A percentile compares a stretch with the other conserved stretches of the same genome.
Evolutionary conservation across 1,284 basidiomycete species (phyloP).

Genomic region (Heterobasidion irregulare): DNA sequence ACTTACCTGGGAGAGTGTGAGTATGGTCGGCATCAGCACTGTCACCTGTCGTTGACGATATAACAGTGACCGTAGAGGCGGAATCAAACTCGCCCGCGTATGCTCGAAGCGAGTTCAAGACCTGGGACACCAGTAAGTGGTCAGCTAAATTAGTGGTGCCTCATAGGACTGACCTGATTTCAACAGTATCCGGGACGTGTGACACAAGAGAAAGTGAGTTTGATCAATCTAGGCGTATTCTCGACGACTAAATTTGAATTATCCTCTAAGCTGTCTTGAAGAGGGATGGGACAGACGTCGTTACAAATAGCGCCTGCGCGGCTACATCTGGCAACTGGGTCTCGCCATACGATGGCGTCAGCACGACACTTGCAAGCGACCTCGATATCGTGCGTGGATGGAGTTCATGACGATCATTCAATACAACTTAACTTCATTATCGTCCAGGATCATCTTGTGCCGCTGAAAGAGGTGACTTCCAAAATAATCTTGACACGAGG

Average conservation of each 20-base stretch:
- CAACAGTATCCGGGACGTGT: slow-evolving; percentile 36
- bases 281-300: slow-evolving; percentile 42
- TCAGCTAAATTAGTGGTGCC: not conserved
- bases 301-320: slow-evolving; percentile 30
- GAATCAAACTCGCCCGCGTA: slow-evolving; percentile 40
- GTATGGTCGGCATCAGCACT: slow-evolving; percentile 4
- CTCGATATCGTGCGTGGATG: slow-evolving; percentile 38
- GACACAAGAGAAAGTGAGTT: slow-evolving; percentile 43
- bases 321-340: slow-evolving; percentile 44
- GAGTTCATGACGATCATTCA: not conserved
- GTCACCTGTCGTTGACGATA: not conserved
- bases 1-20: slow-evolving; percentile 27
- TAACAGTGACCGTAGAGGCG: slow-evolving; percentile 32
- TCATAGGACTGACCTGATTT: not conserved
- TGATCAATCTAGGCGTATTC: not conserved
- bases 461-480: slow-evolving; percentile 35
- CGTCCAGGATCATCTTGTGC: slow-evolving; percentile 42
- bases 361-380: slow-evolving; percentile 34
- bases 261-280: slow-evolving; percentile 34
- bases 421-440: not conserved
- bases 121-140: slow-evolving; percentile 35
- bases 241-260: slow-evolving; percentile 1
- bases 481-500: not conserved
- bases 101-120: slow-evolving; percentile 31
- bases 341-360: slow-evolving; percentile 38